These are phyloP conservation scores for Trichoderma asperellum DNA, from an alignment of 2,329 filamentous ascomycete species.

Conservation along the genomic window DNA sequence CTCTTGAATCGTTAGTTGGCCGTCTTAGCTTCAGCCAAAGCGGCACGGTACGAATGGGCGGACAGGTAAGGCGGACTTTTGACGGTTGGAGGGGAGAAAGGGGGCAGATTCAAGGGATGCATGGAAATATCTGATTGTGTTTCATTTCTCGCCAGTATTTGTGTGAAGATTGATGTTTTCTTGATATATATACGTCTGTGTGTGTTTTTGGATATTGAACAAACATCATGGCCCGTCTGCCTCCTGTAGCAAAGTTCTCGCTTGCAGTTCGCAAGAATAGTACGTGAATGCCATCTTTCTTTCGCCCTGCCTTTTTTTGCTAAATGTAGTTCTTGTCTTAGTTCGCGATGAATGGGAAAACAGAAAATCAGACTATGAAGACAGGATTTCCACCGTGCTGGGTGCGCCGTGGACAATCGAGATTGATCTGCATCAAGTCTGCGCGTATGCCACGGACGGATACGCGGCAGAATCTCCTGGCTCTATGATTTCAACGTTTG, in stretches of 20 bases:
- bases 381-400: conserved; percentile 49
- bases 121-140: neutral
- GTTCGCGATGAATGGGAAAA: conserved; percentile 58
- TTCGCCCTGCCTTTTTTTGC: too few species aligned
- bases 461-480: conserved; percentile 51
- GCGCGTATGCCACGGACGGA: conserved; percentile 50
- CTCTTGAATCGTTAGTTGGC: neutral
- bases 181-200: neutral
- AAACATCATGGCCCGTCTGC: conserved; percentile 41
- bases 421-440: conserved; percentile 52
- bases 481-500: conserved; percentile 49
- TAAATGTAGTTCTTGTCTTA: conserved; percentile 45
- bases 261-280: conserved; percentile 57
- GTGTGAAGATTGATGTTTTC: neutral
- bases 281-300: conserved; percentile 35
- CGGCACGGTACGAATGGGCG: neutral
- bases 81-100: neutral
- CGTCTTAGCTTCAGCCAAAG: neutral
- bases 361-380: conserved; percentile 51
- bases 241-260: conserved; percentile 55
- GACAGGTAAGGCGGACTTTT: neutral
- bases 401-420: conserved; percentile 56
- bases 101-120: too few species aligned
- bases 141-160: neutral
- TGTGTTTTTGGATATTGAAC: neutral